phyloP scores from a whole-genome alignment of 108 stramenopile genomes.

The Cyclostephanos tholiformis region DNA sequence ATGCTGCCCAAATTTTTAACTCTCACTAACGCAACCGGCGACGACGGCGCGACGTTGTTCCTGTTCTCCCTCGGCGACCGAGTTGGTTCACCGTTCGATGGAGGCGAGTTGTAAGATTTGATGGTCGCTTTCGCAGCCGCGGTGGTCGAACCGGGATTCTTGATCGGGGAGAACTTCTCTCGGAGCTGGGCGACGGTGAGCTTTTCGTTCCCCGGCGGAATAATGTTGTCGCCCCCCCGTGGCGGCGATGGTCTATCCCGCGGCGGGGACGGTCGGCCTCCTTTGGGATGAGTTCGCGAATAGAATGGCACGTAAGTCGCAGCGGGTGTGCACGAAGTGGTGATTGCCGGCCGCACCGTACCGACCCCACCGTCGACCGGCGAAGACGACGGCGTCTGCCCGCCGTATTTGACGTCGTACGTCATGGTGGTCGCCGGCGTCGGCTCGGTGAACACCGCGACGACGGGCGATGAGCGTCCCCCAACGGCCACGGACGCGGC shows the following conservation, averaged over 20 bases:
- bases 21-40: too few relatives aligned
- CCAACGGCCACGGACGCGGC: not conserved
- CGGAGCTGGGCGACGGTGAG: slow-evolving; percentile 27
- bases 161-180: slow-evolving; percentile 37
- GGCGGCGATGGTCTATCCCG: not conserved
- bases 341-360: not conserved
- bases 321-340: slow-evolving; percentile 1
- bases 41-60: too few relatives aligned
- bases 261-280: not conserved
- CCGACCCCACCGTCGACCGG: not conserved
- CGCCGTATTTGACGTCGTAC: too few relatives aligned
- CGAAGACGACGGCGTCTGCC: not conserved
- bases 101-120: not conserved
- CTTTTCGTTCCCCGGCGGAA: not conserved
- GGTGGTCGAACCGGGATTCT: not conserved
- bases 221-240: not conserved
- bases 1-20: too few relatives aligned
- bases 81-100: not conserved
- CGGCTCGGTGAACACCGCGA: not conserved
- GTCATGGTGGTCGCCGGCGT: too few relatives aligned
- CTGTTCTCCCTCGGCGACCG: too few relatives aligned
- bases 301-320: slow-evolving; percentile 1
- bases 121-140: not conserved
- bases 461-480: not conserved
- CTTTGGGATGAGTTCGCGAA: slow-evolving; percentile 3